Percentiles rank a stretch among this genome's conserved stretches.
Evolutionary conservation across 208 protist species (phyloP).

Genomic region (Crithidia fasciculata): DNA sequence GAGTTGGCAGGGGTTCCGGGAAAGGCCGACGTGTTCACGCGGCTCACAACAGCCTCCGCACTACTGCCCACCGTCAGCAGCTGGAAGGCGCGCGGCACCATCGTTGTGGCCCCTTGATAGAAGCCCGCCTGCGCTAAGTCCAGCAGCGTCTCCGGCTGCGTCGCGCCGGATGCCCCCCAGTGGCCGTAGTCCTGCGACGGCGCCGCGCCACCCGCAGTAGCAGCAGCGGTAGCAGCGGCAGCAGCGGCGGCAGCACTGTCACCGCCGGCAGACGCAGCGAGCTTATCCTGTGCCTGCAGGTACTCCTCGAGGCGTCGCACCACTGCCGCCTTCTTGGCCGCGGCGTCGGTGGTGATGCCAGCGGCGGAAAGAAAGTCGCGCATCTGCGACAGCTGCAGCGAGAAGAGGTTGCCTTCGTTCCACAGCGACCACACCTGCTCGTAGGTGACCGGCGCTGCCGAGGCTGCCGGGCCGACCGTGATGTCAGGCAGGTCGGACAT

Average conservation of each 20-base stretch:
- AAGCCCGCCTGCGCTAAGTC: conserved; percentile 89
- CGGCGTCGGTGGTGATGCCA: conserved; percentile 27
- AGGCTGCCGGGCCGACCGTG: conserved; percentile 2
- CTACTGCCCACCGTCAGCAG: conserved; percentile 74
- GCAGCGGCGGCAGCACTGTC: neutral
- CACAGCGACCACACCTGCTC: conserved; percentile 88
- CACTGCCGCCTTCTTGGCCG: conserved; percentile 74
- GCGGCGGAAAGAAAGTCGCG: conserved; percentile 64
- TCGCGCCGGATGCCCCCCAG: conserved; percentile 47
- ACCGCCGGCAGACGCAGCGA: conserved; percentile 12
- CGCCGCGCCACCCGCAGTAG: conserved; percentile 1
- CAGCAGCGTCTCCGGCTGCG: conserved; percentile 79
- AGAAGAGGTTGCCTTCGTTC: conserved; percentile 93
- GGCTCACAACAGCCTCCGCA: conserved; percentile 78
- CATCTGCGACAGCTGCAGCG: conserved; percentile 82
- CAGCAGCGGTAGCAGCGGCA: neutral
- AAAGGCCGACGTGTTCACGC: conserved; percentile 91
- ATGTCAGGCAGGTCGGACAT: neutral
- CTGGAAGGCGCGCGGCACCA: conserved; percentile 92
- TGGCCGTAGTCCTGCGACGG: conserved; percentile 51
- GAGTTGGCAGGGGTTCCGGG: conserved; percentile 88
- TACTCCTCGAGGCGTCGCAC: conserved; percentile 89
- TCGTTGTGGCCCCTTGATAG: conserved; percentile 80
- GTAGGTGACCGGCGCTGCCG: conserved; percentile 33
- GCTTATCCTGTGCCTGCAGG: conserved; percentile 47